A percentile compares a stretch with the other conserved stretches of the same genome.
These are phyloP conservation scores for Fusarium sp. DNA, from an alignment of 2,329 filamentous ascomycete genomes.

Conservation along the genomic window DNA sequence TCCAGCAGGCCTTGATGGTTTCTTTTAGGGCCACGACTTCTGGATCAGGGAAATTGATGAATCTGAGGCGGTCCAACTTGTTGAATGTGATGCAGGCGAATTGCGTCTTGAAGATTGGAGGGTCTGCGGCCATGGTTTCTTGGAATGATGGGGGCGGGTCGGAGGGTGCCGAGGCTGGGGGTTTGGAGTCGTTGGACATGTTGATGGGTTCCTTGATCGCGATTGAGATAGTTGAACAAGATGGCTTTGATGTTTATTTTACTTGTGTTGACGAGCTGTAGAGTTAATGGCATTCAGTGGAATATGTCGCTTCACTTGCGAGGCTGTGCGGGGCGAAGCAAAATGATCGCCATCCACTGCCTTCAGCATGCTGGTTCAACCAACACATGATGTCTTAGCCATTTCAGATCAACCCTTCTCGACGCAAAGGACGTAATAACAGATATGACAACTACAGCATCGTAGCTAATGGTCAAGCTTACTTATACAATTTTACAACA, in stretches of 20 bases:
- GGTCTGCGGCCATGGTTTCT: slow-evolving; percentile 16
- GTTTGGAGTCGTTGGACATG: neutral
- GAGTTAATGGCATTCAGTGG: neutral
- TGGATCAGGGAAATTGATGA: slow-evolving; percentile 18
- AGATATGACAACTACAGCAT: too few relatives aligned
- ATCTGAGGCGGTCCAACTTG: slow-evolving; percentile 13
- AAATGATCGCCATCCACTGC: neutral
- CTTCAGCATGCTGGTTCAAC: neutral
- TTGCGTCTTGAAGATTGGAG: slow-evolving; percentile 5
- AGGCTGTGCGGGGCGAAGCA: slow-evolving; percentile 1
- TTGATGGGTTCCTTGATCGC: neutral
- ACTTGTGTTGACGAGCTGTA: neutral
- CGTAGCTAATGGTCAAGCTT: too few relatives aligned
- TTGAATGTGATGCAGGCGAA: slow-evolving; percentile 27
- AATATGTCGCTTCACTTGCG: neutral
- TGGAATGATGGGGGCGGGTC: slow-evolving; percentile 25
- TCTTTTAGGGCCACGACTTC: slow-evolving; percentile 10
- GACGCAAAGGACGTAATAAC: too few relatives aligned
- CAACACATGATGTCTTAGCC: too few relatives aligned
- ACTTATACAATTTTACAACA: neutral
- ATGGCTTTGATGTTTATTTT: neutral
- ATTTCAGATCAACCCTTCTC: too few relatives aligned
- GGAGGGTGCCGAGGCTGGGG: neutral
- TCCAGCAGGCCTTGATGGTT: slow-evolving; percentile 5
- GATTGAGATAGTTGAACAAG: neutral